Evolutionary conservation across 1,139 yeast species (phyloP), one percentile per base, ranked within the genome.

Genomic region (Debaryomycetaceae sp.): DNA sequence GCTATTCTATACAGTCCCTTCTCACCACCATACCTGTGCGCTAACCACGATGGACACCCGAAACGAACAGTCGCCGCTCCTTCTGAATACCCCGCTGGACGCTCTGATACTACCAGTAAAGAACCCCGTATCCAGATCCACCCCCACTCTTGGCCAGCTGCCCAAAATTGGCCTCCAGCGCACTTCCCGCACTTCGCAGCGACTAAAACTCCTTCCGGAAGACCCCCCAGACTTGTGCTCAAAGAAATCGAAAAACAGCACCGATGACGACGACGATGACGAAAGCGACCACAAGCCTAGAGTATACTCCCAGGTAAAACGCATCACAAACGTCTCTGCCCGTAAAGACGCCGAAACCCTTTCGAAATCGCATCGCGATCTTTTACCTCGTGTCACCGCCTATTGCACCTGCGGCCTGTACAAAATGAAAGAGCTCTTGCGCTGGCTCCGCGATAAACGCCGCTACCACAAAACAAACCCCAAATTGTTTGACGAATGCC

Each of bases 391-490:
- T 41, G 96, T 87, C 3, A 87, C 96, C 0, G 95, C 95, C 1
- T 90, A 86, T 49, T 87, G 97, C 55, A 87, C 97, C 0, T 86
- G 96, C 25, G 90, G 95, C 22, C 77, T 93, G 15, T 90, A 86
- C 49, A 75, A 73, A 39, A 82, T 90, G 92, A 74, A 79, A 42
- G 96, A 87, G 31, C 58, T 90, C 26, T 64, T 80, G 32, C 62
- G 93, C 41, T 90, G 95, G 86, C 57, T 90, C 30, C 77, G 80
- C 42, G 93, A 83, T 30, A 68, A 87, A 14, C 81, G 77, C 44
- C 60, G 83, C 37, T 62, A 68, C 3, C 82, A 78, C 45, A 79
- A 83, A 27, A 77, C 93, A 0, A 73, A 75, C 38, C 95, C 97
- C 2, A 83, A 82, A 42, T 58, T 86, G 33, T 83, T 87, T 54